Evolutionary conservation across 2,329 filamentous ascomycete genomes (phyloP).

Genomic region (Trichoderma oligosporum): DNA sequence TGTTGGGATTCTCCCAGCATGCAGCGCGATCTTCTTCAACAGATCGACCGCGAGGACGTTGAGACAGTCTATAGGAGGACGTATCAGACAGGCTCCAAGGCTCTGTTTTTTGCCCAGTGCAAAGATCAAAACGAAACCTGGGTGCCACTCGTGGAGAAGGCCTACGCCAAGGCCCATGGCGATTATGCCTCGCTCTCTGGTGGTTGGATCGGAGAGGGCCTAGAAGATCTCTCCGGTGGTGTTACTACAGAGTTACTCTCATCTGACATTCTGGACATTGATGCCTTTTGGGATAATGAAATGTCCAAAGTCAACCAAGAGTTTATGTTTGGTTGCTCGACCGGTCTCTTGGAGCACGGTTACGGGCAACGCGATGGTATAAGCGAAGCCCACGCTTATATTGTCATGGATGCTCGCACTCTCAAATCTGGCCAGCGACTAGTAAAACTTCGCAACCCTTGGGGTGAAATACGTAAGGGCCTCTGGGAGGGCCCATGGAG

Average conservation of each 20-base stretch:
- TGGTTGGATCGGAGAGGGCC: conserved; percentile 62
- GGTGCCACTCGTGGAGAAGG: conserved; percentile 76
- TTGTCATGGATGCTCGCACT: conserved; percentile 55
- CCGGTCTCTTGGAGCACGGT: conserved; percentile 59
- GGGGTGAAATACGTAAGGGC: conserved; percentile 55
- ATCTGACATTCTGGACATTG: conserved; percentile 70
- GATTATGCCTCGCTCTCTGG: conserved; percentile 69
- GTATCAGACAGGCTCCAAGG: conserved; percentile 71
- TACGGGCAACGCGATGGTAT: conserved; percentile 59
- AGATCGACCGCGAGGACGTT: conserved; percentile 69
- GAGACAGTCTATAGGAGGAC: conserved; percentile 67
- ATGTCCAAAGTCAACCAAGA: conserved; percentile 75
- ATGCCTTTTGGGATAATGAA: conserved; percentile 80
- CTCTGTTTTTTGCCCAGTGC: conserved; percentile 75
- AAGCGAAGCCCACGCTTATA: conserved; percentile 56
- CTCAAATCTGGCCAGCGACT: conserved; percentile 52
- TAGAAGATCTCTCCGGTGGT: conserved; percentile 62
- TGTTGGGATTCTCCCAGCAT: conserved; percentile 76
- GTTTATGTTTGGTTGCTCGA: conserved; percentile 71
- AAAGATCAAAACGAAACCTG: conserved; percentile 76
- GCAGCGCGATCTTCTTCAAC: conserved; percentile 69
- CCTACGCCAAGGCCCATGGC: conserved; percentile 79
- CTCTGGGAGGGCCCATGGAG: conserved; percentile 59
- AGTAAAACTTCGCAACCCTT: conserved; percentile 57
- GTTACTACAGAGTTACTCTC: conserved; percentile 67